Percentiles rank a stretch among this genome's conserved stretches.
Evolutionary conservation across 495 filamentous ascomycete species (phyloP).

Genomic region (Penicillium simplicissimum): DNA sequence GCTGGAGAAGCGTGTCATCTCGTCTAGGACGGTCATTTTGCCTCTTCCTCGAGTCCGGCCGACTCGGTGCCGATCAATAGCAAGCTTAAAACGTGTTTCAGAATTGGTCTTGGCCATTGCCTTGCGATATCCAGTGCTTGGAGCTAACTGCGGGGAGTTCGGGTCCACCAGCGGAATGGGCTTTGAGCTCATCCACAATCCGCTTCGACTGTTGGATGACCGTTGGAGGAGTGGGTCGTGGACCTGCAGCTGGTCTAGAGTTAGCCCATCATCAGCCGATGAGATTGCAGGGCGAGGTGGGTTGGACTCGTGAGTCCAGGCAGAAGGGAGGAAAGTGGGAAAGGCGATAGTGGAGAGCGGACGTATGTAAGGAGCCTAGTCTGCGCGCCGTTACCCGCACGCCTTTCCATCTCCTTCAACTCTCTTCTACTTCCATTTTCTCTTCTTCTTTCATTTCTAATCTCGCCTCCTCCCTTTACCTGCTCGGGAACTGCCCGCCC

Average conservation of each 20-base stretch:
- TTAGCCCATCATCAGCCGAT: background rate
- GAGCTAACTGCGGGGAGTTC: constrained; percentile 16
- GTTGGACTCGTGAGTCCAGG: background rate
- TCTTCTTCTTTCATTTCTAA: constrained; percentile 2
- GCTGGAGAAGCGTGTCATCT: background rate
- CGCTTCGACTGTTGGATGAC: background rate
- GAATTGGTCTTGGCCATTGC: constrained; percentile 3
- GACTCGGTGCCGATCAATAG: constrained; percentile 4
- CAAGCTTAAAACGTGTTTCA: background rate
- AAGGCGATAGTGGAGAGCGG: background rate
- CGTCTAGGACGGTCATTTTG: background rate
- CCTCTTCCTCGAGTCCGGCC: background rate
- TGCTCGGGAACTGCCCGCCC: background rate
- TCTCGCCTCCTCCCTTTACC: background rate
- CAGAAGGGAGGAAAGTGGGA: background rate
- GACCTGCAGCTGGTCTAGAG: constrained; percentile 6
- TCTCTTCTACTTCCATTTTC: background rate
- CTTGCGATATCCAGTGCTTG: constrained; percentile 2
- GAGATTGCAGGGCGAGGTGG: background rate
- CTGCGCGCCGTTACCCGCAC: constrained; percentile 2
- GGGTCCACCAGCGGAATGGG: constrained; percentile 4
- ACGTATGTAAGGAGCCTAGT: constrained; percentile 9
- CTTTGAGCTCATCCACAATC: background rate
- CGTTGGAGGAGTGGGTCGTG: constrained; percentile 10
- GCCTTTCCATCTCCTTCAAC: constrained; percentile 13